Base-by-base conservation (phyloP, 139 green algal genomes). In the Gonium pectorale region DNA sequence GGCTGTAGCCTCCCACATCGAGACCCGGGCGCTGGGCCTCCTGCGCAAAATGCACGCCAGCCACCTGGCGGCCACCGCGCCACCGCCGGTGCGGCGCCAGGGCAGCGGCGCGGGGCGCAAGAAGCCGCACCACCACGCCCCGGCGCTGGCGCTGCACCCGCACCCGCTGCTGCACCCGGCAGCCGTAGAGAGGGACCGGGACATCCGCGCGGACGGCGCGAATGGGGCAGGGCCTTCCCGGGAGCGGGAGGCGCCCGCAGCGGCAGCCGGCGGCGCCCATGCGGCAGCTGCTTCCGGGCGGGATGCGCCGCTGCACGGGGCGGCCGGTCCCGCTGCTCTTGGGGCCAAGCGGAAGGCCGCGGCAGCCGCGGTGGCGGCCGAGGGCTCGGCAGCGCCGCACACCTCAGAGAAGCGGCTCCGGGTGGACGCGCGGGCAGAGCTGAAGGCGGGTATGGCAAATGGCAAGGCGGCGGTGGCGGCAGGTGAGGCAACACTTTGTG, bases 11-110 rank as follows among this genome's bases (percentile, higher is more conserved):
- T 96, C 94, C 0, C 94, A 98, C 73, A 72, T 99, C 63, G 96
- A 99, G 87, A 97, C 95, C 1, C 91, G 96, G 0, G 95, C 90
- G 22, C 82, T 93, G n/a, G 92, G 88, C 26, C 91, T 99, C 52
- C 87, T 99, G 74, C 91, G 91, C 24, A 96, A 97, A 89, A 87
- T 97, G 88, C 73, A 90, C 33, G 74, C 63, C 41, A 80, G 66
- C 0, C 60, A 71, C 66, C 86, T 67, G 72, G 85, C 71, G 38
- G 78, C 44, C 41, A 77, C 73, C 52, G 41, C 74, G 41, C 62
- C 51, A 40, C 37, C 67, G 52, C 54, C 85, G 31, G 21, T 69
- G 27, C 80, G 66, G 60, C 75, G 75, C 19, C 70, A 43, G n/a
- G 56, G 21, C 59, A 40, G 40, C 52, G 51, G 21, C 17, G 46